A percentile compares a stretch with the other conserved stretches of the same genome.
These are phyloP conservation scores for Fistulinella prunicolor DNA, from an alignment of 768 basidiomycete species.

Conservation along the genomic window DNA sequence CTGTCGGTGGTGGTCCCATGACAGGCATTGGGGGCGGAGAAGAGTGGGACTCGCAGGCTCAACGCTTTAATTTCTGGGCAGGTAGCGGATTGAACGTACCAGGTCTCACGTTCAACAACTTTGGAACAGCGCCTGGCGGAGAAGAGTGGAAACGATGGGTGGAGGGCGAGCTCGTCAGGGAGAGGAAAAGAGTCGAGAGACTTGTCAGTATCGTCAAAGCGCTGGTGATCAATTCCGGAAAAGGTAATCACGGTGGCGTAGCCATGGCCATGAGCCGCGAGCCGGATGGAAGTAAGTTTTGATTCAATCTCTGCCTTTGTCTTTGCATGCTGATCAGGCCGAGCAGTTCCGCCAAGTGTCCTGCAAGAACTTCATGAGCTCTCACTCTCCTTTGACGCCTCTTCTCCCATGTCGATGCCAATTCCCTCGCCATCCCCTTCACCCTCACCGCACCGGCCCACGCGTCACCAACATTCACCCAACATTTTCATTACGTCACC, in stretches of 20 bases:
- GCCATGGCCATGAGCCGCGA: constrained; percentile 8
- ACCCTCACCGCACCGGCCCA: constrained; percentile 20
- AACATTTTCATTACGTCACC: constrained; percentile 77
- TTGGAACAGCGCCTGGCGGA: constrained; percentile 5
- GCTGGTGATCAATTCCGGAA: constrained; percentile 61
- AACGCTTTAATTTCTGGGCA: constrained; percentile 14
- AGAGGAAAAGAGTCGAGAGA: constrained; percentile 60
- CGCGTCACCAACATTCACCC: constrained; percentile 39
- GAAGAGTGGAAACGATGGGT: constrained; percentile 33
- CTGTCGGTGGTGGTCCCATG: constrained; percentile 4
- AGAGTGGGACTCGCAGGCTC: constrained; percentile 24
- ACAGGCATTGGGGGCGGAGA: constrained; percentile 18
- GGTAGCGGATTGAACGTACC: constrained; percentile 13
- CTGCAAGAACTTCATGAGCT: constrained; percentile 28
- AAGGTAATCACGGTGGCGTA: constrained; percentile 20
- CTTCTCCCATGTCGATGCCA: constrained; percentile 14
- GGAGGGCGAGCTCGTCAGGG: constrained; percentile 45
- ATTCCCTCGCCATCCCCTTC: constrained; percentile 29
- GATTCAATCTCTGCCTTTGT: neutral
- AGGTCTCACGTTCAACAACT: constrained; percentile 12
- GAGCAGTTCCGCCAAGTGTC: constrained; percentile 18
- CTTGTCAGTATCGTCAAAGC: constrained; percentile 56
- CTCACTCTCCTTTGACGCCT: constrained; percentile 25
- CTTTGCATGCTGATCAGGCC: constrained; percentile 3
- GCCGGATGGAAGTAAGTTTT: constrained; percentile 15